These are phyloP conservation scores for Neltuma alba DNA, from an alignment of 306 rosid species.

Conservation along the genomic window DNA sequence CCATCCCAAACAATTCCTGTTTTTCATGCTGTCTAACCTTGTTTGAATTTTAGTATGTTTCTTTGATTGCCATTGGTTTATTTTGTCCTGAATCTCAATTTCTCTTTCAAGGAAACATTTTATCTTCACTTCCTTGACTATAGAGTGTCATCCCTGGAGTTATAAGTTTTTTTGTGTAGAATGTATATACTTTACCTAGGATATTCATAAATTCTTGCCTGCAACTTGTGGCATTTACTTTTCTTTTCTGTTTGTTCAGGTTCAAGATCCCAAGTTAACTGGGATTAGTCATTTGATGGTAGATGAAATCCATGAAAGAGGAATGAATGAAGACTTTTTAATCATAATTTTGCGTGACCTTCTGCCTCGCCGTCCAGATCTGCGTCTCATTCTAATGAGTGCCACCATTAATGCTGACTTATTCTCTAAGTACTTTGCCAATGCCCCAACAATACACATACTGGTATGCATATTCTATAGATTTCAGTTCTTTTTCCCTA, in stretches of 20 bases:
- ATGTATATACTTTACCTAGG: constrained; percentile 6
- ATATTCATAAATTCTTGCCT: constrained; percentile 30
- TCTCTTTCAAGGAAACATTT: not conserved
- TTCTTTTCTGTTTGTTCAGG: constrained; percentile 55
- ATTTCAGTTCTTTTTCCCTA: constrained; percentile 6
- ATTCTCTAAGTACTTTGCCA: constrained; percentile 83
- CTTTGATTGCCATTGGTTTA: constrained; percentile 5
- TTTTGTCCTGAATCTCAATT: not conserved
- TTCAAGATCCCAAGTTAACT: constrained; percentile 80
- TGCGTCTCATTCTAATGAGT: constrained; percentile 92
- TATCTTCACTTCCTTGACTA: constrained; percentile 3
- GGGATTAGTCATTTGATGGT: constrained; percentile 94
- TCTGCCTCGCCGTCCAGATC: constrained; percentile 93
- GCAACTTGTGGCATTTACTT: constrained; percentile 31
- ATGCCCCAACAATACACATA: constrained; percentile 82
- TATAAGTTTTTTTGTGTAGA: constrained; percentile 19
- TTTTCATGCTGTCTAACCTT: constrained; percentile 27
- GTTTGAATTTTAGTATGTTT: not conserved
- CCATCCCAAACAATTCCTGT: constrained; percentile 15
- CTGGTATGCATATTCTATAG: constrained; percentile 58
- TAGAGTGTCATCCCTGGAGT: constrained; percentile 8
- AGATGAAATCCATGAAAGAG: constrained; percentile 99
- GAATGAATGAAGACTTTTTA: constrained; percentile 95
- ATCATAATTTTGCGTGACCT: constrained; percentile 87
- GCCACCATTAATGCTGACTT: constrained; percentile 96